Evolutionary conservation across 441 rosid species (phyloP).

Genomic region (Erodium trifolium): DNA sequence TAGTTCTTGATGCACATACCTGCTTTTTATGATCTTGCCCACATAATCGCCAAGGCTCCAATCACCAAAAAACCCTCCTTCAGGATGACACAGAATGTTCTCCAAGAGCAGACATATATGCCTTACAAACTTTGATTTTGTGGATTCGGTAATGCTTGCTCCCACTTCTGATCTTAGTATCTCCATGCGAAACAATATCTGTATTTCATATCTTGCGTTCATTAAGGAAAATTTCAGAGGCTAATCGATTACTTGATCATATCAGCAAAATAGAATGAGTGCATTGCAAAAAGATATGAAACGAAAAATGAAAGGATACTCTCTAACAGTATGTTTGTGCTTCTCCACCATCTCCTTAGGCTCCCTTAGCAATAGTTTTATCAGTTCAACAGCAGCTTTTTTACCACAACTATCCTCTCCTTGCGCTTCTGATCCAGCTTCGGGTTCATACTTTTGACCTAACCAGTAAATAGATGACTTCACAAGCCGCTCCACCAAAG

Average conservation of each 20-base stretch:
- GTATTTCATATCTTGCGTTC: slow-evolving; percentile 64
- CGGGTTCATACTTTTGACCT: slow-evolving; percentile 41
- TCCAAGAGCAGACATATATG: slow-evolving; percentile 71
- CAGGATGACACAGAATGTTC: slow-evolving; percentile 63
- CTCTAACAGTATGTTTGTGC: slow-evolving; percentile 43
- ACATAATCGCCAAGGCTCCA: slow-evolving; percentile 85
- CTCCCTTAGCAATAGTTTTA: slow-evolving; percentile 50
- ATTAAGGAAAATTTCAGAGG: slow-evolving; percentile 42
- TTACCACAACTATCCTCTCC: slow-evolving; percentile 15
- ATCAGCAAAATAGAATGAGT: too few species aligned
- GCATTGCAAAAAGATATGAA: slow-evolving; percentile 3
- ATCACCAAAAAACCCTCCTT: slow-evolving; percentile 85
- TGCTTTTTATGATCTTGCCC: slow-evolving; percentile 52
- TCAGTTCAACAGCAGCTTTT: slow-evolving; percentile 40
- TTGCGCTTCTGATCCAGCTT: slow-evolving; percentile 3
- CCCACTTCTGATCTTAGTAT: slow-evolving; percentile 64
- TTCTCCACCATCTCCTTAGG: slow-evolving; percentile 59
- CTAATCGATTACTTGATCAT: background rate
- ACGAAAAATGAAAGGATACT: slow-evolving; percentile 55
- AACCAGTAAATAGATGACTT: slow-evolving; percentile 50
- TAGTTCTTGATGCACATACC: slow-evolving; percentile 30
- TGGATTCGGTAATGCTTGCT: slow-evolving; percentile 36
- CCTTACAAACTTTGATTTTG: slow-evolving; percentile 62
- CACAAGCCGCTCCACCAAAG: slow-evolving; percentile 77
- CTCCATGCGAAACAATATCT: slow-evolving; percentile 90